These are phyloP conservation scores for Leccinum solheimii DNA, from an alignment of 1,284 basidiomycete genomes.

Conservation along the genomic window DNA sequence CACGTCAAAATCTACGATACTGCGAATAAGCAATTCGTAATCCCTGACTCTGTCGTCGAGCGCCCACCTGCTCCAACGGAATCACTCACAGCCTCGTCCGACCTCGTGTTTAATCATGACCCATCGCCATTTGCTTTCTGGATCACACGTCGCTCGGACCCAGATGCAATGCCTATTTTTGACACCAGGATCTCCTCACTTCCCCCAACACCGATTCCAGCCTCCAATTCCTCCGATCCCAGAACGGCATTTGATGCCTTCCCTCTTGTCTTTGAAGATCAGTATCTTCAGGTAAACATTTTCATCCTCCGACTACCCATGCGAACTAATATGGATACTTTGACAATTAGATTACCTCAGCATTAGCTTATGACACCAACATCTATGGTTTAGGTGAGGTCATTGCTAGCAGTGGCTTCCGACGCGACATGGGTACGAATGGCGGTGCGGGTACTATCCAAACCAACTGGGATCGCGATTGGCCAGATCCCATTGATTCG, in stretches of 20 bases:
- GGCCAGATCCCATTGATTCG: constrained; percentile 56
- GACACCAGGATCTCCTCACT: constrained; percentile 66
- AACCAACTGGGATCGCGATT: constrained; percentile 70
- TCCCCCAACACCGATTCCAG: constrained; percentile 53
- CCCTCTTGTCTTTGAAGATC: constrained; percentile 75
- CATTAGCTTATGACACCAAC: constrained; percentile 65
- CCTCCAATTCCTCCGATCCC: constrained; percentile 46
- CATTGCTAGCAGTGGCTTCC: constrained; percentile 66
- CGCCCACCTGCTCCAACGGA: constrained; percentile 42
- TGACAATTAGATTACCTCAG: constrained; percentile 54
- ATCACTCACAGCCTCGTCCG: constrained; percentile 43
- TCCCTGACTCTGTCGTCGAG: constrained; percentile 59
- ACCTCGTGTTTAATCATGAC: constrained; percentile 70
- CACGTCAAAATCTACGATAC: constrained; percentile 79
- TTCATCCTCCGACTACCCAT: not conserved
- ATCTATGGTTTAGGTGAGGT: constrained; percentile 80
- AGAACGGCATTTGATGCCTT: constrained; percentile 57
- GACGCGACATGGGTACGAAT: constrained; percentile 56
- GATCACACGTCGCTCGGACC: constrained; percentile 67
- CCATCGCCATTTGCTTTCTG: constrained; percentile 73
- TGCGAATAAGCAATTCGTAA: constrained; percentile 63
- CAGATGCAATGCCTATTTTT: constrained; percentile 61
- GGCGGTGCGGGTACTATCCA: constrained; percentile 62
- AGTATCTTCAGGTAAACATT: constrained; percentile 52
- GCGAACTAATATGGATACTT: not conserved